These are phyloP conservation scores for Scleroderma citrinum DNA, from an alignment of 768 basidiomycete genomes.

Conservation along the genomic window DNA sequence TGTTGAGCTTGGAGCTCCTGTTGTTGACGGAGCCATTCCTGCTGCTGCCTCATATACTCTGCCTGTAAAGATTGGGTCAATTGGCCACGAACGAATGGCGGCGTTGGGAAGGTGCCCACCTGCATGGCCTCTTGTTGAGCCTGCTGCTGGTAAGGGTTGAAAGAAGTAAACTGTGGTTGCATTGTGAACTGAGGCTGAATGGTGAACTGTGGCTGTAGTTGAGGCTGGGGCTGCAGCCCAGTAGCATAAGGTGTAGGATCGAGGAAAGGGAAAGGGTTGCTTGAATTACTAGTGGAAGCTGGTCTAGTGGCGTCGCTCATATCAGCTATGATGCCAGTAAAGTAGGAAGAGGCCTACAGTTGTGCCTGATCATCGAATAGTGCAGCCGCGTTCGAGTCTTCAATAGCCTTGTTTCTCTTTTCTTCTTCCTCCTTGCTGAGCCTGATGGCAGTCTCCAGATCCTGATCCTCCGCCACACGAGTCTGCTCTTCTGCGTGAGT, in stretches of 20 bases:
- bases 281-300: slow-evolving; percentile 24
- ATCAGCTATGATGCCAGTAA: slow-evolving; percentile 7
- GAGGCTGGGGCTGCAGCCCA: slow-evolving; percentile 44
- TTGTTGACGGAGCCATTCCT: slow-evolving; percentile 71
- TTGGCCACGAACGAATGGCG: not conserved
- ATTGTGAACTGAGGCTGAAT: slow-evolving; percentile 74
- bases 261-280: slow-evolving; percentile 57
- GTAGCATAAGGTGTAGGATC: slow-evolving; percentile 56
- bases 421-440: slow-evolving; percentile 90
- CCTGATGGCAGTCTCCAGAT: slow-evolving; percentile 74
- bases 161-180: slow-evolving; percentile 80
- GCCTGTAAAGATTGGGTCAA: slow-evolving; percentile 23
- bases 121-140: slow-evolving; percentile 85
- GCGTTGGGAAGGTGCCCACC: slow-evolving; percentile 20
- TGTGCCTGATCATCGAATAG: slow-evolving; percentile 87
- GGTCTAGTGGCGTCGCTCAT: slow-evolving; percentile 17
- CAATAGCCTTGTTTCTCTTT: slow-evolving; percentile 60
- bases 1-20: slow-evolving; percentile 40
- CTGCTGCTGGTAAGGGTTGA: slow-evolving; percentile 93
- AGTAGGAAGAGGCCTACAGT: slow-evolving; percentile 43
- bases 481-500: slow-evolving; percentile 64
- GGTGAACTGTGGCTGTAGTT: slow-evolving; percentile 28
- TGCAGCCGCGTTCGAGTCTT: slow-evolving; percentile 64
- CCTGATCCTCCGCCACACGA: slow-evolving; percentile 64
- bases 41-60: slow-evolving; percentile 45